phyloP scores from a whole-genome alignment of 306 rosid genomes.

The Acacia crassicarpa region DNA sequence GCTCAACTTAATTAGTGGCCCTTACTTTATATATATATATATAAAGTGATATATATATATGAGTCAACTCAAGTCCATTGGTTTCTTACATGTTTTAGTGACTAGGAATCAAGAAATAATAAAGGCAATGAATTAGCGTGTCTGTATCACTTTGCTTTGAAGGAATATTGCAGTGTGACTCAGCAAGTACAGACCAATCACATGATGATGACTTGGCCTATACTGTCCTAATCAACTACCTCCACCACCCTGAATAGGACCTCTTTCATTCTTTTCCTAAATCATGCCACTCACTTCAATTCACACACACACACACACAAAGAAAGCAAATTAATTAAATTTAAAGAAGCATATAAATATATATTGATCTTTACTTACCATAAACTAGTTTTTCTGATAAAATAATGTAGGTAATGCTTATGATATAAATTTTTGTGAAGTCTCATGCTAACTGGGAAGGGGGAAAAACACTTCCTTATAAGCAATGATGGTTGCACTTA shows the following conservation, averaged over 20 bases:
- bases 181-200: slow-evolving; percentile 36
- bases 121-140: slow-evolving; percentile 27
- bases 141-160: slow-evolving; percentile 24
- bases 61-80: slow-evolving; percentile 20
- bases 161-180: slow-evolving; percentile 43
- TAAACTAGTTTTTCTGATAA: background rate
- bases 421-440: background rate
- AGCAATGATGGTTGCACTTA: slow-evolving; percentile 16
- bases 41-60: slow-evolving; percentile 10
- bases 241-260: slow-evolving; percentile 42
- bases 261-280: slow-evolving; percentile 25
- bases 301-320: background rate
- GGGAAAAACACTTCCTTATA: no score
- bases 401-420: background rate
- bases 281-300: slow-evolving; percentile 6
- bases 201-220: slow-evolving; percentile 38
- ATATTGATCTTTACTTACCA: background rate
- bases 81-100: background rate
- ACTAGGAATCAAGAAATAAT: slow-evolving; percentile 15
- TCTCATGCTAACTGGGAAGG: no score
- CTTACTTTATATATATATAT: slow-evolving; percentile 14
- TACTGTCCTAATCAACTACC: slow-evolving; percentile 39
- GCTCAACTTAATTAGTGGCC: slow-evolving; percentile 51
- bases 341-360: background rate
- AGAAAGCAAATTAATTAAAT: background rate